Evolutionary conservation across 2,329 filamentous ascomycete genomes (phyloP), one percentile per base, ranked within the genome.

Genomic region (Nakataea oryzae): DNA sequence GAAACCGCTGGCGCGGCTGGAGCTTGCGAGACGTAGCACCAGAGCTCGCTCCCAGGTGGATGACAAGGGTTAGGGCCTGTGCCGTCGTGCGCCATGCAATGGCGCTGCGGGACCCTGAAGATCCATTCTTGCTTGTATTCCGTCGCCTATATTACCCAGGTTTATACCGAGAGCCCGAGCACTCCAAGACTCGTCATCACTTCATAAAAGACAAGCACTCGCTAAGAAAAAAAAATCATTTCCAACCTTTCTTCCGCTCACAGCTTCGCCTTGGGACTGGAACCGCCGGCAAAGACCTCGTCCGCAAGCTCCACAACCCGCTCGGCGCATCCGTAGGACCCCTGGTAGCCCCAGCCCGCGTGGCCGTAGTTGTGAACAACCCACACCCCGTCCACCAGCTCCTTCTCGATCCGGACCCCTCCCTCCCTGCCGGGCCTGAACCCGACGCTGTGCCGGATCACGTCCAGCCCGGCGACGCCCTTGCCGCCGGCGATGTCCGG

Each of bases 281-380:
- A n/a, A 9, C 41, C 41, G 11, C n/a, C 32, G 12, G 60, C 67
- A 8, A 69, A 65, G 28, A 93, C 80, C 71, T 88, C 83, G 56
- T 83, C 81, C 7, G 91, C 87, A 71, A 93, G 74, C 71, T 84
- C 81, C 2, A 88, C 81, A 0, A 86, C 87, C 41, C 81, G 78
- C 69, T 87, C 79, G 0, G 89, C 84, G 72, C 88, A 91, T 1
- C 89, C 90, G 73, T 88, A 93, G 28, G 78, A 84, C 1, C 80
- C 81, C 70, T 86, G 83, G 63, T 84, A 96, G 13, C 92, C 92
- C 81, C 88, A 91, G 2, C 89, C 89, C 1, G 85, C 86, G 72
- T 92, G 89, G 0, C 89, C 90, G 67, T 93, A 93, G 68, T 91
- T 89, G 72, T 93, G 90, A 61, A 95, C 87, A n/a, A 92, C 82